Base-by-base conservation (phyloP, 202 grass and related monocot species). In the Bolboschoenoplectus hybrid region DNA sequence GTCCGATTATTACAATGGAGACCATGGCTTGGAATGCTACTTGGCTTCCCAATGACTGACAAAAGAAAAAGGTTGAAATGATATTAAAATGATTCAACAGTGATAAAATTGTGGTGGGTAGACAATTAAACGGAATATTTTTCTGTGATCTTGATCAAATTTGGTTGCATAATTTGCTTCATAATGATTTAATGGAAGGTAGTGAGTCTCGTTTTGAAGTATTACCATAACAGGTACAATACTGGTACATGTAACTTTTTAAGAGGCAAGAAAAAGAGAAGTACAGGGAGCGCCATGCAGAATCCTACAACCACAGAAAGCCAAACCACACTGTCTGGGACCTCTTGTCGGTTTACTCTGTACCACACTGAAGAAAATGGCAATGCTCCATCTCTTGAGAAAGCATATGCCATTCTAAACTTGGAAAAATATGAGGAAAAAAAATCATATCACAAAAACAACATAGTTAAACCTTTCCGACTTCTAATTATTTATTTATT, bases 381-480 rank as follows among this genome's bases (percentile, higher is more conserved):
- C 87, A 97, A 89, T 6, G 91, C 94, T 17, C 91, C 87, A 84
- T 97, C 94, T 50, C 94, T 87, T 1, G 94, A 97, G 83, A 97
- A 97, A 36, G 94, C 94, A 11, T 97, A 97, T 44, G 84, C 92
- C 94, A 91, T 97, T 88, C 94, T 94, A 41, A 26, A 79, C 41
- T 58, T 53, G 2, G 72, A 39, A 26, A 87, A 45, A 55, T 7
- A 57, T 44, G 36, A 0, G 1, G 46, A 73, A 43, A 44, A 62
- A 73, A 45, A 57, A 40, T 49, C 9, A 49, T 49, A 74, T 52
- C 20, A 34, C 4, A 50, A 75, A 51, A 75, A 16, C 47, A 75
- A 53, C 32, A 53, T 14, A 74, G 45, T 34, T 52, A 41, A 0
- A 47, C 9, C 14, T 13, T 8, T 45, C 2, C 41, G 19, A 34